Percentiles rank a stretch among this genome's conserved stretches.
phyloP scores from a whole-genome alignment of 805 yeast species.

The Pichia pseudocactophila region DNA sequence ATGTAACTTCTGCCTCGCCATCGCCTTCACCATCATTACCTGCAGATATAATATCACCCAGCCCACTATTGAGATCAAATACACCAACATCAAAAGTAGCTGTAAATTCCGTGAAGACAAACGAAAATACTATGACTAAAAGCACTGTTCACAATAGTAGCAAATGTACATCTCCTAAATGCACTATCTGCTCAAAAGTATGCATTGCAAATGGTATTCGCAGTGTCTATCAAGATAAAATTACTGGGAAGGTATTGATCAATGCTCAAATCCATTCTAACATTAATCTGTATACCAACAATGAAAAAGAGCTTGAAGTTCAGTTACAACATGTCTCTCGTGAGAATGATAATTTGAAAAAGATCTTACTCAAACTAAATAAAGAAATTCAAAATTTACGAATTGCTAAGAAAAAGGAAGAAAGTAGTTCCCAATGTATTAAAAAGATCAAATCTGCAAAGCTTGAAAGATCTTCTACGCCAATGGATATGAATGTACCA shows the following conservation, averaged over 20 bases:
- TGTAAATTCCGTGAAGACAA: neutral
- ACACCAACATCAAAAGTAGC: neutral
- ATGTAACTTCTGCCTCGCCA: neutral
- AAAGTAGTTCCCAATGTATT: neutral
- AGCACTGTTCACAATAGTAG: neutral
- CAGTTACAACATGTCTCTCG: conserved; percentile 35
- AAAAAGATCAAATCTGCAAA: neutral
- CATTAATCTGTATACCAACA: conserved; percentile 26
- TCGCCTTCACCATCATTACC: neutral
- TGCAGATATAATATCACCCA: neutral
- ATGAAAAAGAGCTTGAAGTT: conserved; percentile 25
- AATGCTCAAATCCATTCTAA: conserved; percentile 31
- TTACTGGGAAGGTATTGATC: conserved; percentile 17
- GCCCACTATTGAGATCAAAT: neutral
- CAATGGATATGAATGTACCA: neutral
- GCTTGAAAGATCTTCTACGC: neutral
- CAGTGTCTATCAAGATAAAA: conserved; percentile 10
- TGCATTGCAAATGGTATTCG: conserved; percentile 9
- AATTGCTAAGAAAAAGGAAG: conserved; percentile 16
- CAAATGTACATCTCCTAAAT: neutral
- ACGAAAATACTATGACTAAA: neutral
- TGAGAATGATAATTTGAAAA: conserved; percentile 37
- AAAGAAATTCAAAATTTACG: conserved; percentile 30
- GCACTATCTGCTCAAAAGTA: conserved; percentile 4
- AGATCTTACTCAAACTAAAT: conserved; percentile 32